These are phyloP conservation scores for Leishmania arabica DNA, from an alignment of 208 protist genomes.

Conservation along the genomic window DNA sequence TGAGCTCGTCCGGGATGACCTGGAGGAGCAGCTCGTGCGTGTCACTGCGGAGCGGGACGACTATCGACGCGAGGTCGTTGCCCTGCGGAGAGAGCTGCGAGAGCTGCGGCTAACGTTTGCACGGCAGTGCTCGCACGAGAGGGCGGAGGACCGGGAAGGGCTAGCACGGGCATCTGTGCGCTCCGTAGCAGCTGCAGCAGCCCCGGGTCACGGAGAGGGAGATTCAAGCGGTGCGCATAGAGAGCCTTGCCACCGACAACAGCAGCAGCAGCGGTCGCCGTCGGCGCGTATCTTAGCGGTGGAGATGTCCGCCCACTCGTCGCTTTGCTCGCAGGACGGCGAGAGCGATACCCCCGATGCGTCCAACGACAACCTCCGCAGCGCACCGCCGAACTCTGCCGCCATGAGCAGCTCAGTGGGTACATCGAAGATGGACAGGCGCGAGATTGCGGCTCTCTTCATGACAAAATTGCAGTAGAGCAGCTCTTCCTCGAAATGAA, in stretches of 20 bases:
- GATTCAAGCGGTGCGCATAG: neutral
- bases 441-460: conserved; percentile 30
- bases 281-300: conserved; percentile 19
- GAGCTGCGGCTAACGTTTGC: conserved; percentile 9
- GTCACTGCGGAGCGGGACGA: conserved; percentile 35
- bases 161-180: neutral
- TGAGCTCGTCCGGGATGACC: conserved; percentile 6
- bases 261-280: neutral
- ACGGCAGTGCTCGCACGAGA: neutral
- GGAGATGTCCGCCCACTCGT: conserved; percentile 26
- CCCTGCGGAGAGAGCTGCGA: conserved; percentile 20
- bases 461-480: conserved; percentile 26
- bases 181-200: neutral
- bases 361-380: neutral
- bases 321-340: conserved; percentile 9
- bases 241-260: neutral
- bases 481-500: neutral
- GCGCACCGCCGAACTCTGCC: neutral
- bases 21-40: conserved; percentile 25
- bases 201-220: neutral
- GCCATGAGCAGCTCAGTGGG: neutral
- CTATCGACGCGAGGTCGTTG: conserved; percentile 20
- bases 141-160: neutral
- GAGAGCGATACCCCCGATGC: neutral
- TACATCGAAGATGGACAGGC: conserved; percentile 8